Base-by-base conservation (phyloP, 345 rosid species). In the Diplotaxis tenuifolia region DNA sequence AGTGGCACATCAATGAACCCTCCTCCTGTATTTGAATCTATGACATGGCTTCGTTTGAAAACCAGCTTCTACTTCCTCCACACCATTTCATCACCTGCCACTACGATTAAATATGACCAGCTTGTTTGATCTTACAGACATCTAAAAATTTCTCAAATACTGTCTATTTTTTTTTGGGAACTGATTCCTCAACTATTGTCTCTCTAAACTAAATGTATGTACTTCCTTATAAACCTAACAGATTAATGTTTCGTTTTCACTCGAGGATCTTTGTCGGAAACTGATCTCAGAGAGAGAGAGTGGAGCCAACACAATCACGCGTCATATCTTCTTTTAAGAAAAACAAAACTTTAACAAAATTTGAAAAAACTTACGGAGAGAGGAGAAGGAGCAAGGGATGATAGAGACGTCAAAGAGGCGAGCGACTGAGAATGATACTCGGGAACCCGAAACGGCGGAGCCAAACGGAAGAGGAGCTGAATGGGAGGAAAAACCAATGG, bases 1-100 rank as follows among this genome's bases (percentile, higher is more conserved):
- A 89, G 78, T 31, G 96, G 97, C 38, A 93, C 96, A 68, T 91
- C 96, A 40, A 91, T 80, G 0, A 81, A 36, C 45, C 86, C 88
- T 47, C n/a, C n/a, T n/a, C 20, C 3, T 36, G 78, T 62, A 2
- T 36, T 57, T 2, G 80, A 68, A 78, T 61, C 59, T 73, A 85
- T 83, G 49, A 82, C 78, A 69, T 70, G 21, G 95, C 86, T 76
- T 80, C 82, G 76, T 72, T 83, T 7, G 97, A 82, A 71, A 78
- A 86, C 72, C 74, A 74, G 76, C 80, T 34, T 66, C 80, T 75
- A 71, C 78, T 80, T 71, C 75, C 78, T 55, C 58, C 47, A 58
- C 22, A 9, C 49, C 65, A 61, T 66, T 53, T 53, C 56, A 67
- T 71, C 50, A 75, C 62, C 88, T 84, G 68, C 19, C 70, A 68